A percentile compares a stretch with the other conserved stretches of the same genome.
These are phyloP conservation scores for Chrysosphaeria jannelii DNA, from an alignment of 2,329 filamentous ascomycete species.

Conservation along the genomic window DNA sequence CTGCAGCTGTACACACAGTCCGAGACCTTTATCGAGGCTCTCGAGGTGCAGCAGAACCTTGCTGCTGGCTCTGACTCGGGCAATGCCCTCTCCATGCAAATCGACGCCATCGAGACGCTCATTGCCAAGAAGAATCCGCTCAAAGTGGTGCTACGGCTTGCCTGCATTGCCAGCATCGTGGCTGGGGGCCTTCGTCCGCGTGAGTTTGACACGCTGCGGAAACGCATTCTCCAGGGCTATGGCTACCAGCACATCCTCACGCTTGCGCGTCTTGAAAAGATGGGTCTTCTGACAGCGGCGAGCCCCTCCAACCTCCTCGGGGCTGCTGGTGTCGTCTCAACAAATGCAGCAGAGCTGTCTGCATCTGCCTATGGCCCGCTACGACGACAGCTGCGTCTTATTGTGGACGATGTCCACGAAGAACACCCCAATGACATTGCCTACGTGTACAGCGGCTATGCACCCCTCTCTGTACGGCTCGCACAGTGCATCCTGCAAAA, in stretches of 20 bases:
- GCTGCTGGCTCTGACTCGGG: slow-evolving; percentile 70
- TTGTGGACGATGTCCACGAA: slow-evolving; percentile 91
- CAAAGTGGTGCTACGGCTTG: slow-evolving; percentile 48
- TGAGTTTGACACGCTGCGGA: slow-evolving; percentile 71
- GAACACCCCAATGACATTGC: slow-evolving; percentile 79
- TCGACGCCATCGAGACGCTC: slow-evolving; percentile 80
- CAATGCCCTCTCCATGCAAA: slow-evolving; percentile 65
- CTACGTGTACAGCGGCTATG: slow-evolving; percentile 96
- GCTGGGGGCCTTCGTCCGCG: slow-evolving; percentile 65
- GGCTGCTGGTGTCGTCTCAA: too few relatives aligned
- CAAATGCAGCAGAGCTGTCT: too few relatives aligned
- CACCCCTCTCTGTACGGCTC: slow-evolving; percentile 67
- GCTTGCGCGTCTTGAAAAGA: slow-evolving; percentile 60
- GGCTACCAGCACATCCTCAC: slow-evolving; percentile 87
- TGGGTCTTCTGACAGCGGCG: slow-evolving; percentile 42
- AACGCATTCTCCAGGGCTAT: slow-evolving; percentile 69
- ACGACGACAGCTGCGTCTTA: slow-evolving; percentile 60
- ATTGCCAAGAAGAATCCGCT: slow-evolving; percentile 65
- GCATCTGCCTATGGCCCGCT: slow-evolving; percentile 35
- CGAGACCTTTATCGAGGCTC: slow-evolving; percentile 59
- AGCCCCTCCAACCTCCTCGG: slow-evolving; percentile 25
- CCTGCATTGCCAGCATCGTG: slow-evolving; percentile 79
- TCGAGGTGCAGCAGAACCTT: slow-evolving; percentile 89
- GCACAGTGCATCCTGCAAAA: slow-evolving; percentile 89
- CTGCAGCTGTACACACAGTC: slow-evolving; percentile 80